A percentile compares a stretch with the other conserved stretches of the same genome.
Evolutionary conservation across 2,329 filamentous ascomycete genomes (phyloP).

Genomic region (Fusarium brachygibbosum): DNA sequence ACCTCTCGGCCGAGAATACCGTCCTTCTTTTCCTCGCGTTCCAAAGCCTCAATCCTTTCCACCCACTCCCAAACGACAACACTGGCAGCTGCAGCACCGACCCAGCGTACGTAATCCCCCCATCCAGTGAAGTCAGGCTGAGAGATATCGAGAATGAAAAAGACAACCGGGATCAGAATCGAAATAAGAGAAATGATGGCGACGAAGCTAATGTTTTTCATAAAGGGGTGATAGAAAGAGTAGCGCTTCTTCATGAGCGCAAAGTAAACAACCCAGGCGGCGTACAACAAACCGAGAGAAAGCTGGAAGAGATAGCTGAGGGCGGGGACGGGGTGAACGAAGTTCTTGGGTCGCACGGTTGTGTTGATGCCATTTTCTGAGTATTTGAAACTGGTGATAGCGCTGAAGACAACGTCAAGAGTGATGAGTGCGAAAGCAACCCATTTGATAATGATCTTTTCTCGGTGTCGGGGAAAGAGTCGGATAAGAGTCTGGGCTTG

Average conservation of each 20-base stretch:
- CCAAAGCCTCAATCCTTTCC: slow-evolving; percentile 90
- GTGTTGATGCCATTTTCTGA: slow-evolving; percentile 64
- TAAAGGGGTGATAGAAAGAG: slow-evolving; percentile 89
- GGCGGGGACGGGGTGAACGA: slow-evolving; percentile 90
- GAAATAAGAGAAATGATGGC: slow-evolving; percentile 82
- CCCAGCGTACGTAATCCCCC: slow-evolving; percentile 97
- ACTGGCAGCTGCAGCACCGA: slow-evolving; percentile 92
- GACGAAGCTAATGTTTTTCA: slow-evolving; percentile 89
- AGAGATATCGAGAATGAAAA: slow-evolving; percentile 92
- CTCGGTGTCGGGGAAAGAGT: slow-evolving; percentile 93
- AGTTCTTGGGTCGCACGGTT: slow-evolving; percentile 76
- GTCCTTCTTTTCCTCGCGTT: slow-evolving; percentile 93
- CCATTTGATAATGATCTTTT: slow-evolving; percentile 99
- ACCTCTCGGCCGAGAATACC: slow-evolving; percentile 91
- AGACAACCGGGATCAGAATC: slow-evolving; percentile 90
- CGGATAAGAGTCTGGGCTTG: slow-evolving; percentile 97
- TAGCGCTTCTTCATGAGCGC: slow-evolving; percentile 91
- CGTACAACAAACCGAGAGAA: slow-evolving; percentile 87
- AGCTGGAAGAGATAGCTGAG: slow-evolving; percentile 92
- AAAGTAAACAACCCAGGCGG: slow-evolving; percentile 95
- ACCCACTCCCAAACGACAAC: slow-evolving; percentile 99
- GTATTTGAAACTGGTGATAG: slow-evolving; percentile 85
- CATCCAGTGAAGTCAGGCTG: slow-evolving; percentile 88
- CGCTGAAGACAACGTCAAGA: slow-evolving; percentile 90
- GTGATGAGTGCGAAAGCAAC: slow-evolving; percentile 94